Conservation (phyloP, 23 red algal species). For the Agarophyton chilense region DNA sequence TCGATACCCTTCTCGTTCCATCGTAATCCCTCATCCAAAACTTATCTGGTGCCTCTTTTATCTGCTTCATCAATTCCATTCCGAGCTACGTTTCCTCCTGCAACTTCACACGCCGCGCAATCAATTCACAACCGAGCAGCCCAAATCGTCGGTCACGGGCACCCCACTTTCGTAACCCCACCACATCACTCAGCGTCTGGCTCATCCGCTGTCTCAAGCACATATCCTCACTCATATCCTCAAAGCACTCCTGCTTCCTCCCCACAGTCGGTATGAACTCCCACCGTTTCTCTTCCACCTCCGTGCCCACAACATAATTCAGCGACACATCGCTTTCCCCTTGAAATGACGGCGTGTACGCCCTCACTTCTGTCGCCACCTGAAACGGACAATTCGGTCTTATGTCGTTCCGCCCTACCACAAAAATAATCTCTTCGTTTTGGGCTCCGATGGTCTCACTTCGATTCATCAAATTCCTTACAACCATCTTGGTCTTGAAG, state of each 20-base stretch:
- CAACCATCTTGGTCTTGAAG: background rate
- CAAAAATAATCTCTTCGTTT: background rate
- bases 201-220: constrained; percentile 21
- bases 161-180: background rate
- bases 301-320: background rate
- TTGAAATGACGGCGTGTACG: background rate
- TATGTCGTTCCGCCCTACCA: background rate
- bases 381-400: background rate
- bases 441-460: background rate
- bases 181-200: background rate
- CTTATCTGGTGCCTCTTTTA: background rate
- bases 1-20: background rate
- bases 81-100: background rate
- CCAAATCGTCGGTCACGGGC: background rate
- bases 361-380: background rate
- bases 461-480: background rate
- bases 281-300: background rate
- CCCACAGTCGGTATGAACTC: background rate
- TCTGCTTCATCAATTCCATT: constrained; percentile 7
- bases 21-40: background rate
- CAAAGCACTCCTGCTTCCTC: background rate
- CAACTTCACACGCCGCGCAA: background rate
- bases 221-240: background rate
- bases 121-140: constrained; percentile 7
- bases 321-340: background rate